These are phyloP conservation scores for Senna tora DNA, from an alignment of 306 rosid species.

Conservation along the genomic window DNA sequence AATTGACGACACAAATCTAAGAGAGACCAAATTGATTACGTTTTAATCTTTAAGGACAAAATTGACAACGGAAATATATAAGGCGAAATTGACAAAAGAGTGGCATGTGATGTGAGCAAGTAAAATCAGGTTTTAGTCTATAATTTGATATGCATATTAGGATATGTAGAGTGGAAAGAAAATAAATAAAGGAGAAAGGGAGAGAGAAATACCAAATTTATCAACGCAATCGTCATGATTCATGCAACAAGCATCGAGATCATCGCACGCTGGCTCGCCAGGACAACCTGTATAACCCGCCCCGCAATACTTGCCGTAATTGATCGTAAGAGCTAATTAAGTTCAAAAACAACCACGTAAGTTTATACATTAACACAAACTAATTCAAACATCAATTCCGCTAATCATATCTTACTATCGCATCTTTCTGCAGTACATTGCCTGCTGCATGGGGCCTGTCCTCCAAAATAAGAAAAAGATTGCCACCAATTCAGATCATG, in stretches of 20 bases:
- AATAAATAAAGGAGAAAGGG: neutral
- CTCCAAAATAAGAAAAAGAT: neutral
- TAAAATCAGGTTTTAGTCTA: too few relatives aligned
- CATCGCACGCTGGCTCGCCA: conserved; percentile 85
- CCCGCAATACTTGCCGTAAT: conserved; percentile 90
- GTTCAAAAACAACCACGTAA: neutral
- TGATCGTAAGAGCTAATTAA: conserved; percentile 68
- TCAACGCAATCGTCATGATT: conserved; percentile 77
- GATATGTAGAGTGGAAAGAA: too few relatives aligned
- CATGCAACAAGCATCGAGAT: conserved; percentile 86
- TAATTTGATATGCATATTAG: too few relatives aligned
- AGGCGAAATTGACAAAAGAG: too few relatives aligned
- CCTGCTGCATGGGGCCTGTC: conserved; percentile 65
- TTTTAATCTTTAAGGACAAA: too few relatives aligned
- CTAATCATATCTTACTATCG: conserved; percentile 51
- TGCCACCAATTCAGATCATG: neutral
- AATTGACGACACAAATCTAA: too few relatives aligned
- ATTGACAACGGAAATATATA: too few relatives aligned
- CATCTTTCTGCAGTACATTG: conserved; percentile 62
- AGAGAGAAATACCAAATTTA: conserved; percentile 48
- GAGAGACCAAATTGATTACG: too few relatives aligned
- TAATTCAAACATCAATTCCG: neutral
- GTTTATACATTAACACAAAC: neutral
- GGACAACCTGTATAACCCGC: conserved; percentile 80
- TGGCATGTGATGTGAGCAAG: too few relatives aligned